These are phyloP conservation scores for Grosmannia huntii DNA, from an alignment of 2,329 filamentous ascomycete genomes.

Conservation along the genomic window DNA sequence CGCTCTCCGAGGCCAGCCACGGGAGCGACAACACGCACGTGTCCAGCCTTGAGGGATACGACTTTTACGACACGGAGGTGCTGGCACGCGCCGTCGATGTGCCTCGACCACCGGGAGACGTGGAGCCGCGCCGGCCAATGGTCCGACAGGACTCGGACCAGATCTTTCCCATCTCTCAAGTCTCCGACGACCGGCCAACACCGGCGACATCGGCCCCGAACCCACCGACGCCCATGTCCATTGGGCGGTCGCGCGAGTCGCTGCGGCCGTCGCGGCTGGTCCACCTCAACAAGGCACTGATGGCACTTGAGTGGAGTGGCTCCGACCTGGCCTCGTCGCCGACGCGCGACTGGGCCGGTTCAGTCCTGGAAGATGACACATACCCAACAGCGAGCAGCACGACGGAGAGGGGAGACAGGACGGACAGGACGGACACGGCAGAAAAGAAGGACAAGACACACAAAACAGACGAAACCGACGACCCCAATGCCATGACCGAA, in stretches of 20 bases:
- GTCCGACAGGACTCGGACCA: constrained; percentile 42
- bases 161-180: constrained; percentile 45
- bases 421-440: background rate
- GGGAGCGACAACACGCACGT: constrained; percentile 32
- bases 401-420: background rate
- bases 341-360: background rate
- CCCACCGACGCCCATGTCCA: background rate
- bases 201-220: background rate
- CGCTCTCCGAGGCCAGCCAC: constrained; percentile 37
- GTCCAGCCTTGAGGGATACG: constrained; percentile 49
- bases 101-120: constrained; percentile 26
- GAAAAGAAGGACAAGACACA: constrained; percentile 17
- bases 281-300: constrained; percentile 6
- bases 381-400: constrained; percentile 5
- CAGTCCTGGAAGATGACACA: background rate
- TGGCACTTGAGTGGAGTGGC: constrained; percentile 9
- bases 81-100: constrained; percentile 40
- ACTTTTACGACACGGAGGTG: constrained; percentile 51
- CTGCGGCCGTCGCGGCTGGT: constrained; percentile 4
- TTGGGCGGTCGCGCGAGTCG: background rate
- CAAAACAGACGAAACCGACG: too few species aligned
- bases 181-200: background rate
- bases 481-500: constrained; percentile 21
- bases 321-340: constrained; percentile 1
- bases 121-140: constrained; percentile 15